Evolutionary conservation across 169 alveolate genomes (phyloP), one percentile per base, ranked within the genome.

Genomic region (Plasmodium falciparum): DNA sequence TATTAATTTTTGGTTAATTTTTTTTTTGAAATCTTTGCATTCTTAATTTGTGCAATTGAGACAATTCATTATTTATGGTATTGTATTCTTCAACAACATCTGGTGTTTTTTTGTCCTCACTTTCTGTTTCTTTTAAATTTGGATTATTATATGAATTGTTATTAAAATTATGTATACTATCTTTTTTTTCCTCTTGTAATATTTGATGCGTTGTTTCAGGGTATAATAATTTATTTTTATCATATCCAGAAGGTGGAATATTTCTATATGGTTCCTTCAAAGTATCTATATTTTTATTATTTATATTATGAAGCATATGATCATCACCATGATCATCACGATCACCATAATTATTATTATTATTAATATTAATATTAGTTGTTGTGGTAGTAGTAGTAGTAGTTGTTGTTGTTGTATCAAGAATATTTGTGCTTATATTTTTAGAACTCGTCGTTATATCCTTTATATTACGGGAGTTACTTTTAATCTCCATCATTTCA

Each of bases 31-130:
- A 33, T n/a, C 90, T 56, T 29, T 80, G 85, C 29, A 80, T 15
- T 12, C 90, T 66, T 24, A 80, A 52, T 80, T 69, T 80, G 29
- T 80, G 90, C 15, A 80, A 61, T 45, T 80, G 73, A 3, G 72
- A 80, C 20, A 80, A 20, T 45, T 80, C 90, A 49, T 80, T 80
- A 54, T 80, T 80, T 80, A 80, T 80, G 54, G 26, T 33, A 67
- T 69, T 67, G 26, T 80, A 80, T 56, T 67, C 73, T 45, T 67
- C 52, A 33, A 33, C 2, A 33, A 33, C 45, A 33, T 33, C 45
- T 78, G 9, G 39, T 20, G 33, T 56, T 7, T 63, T 1, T 43
- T 17, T 13, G 4, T 39, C 54, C 20, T 56, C 24, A 52, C 20
- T 11, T 24, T 50, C 12, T 15, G 33, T 26, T 54, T 20, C 76